Evolutionary conservation across 148 eudicot species (phyloP).

Genomic region (Gaultheria prostrata): DNA sequence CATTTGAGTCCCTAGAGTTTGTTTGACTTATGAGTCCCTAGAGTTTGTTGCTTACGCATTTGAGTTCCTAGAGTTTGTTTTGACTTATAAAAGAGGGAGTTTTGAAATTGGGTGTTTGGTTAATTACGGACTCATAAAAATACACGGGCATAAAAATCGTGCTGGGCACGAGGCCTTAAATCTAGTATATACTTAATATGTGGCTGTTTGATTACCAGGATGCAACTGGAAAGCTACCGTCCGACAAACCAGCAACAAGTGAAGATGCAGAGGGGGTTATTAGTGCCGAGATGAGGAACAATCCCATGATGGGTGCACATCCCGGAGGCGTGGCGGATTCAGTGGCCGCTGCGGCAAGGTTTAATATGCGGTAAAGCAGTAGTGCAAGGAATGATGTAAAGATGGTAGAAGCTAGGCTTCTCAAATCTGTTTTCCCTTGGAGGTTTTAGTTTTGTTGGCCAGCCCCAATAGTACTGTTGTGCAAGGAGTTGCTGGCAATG

Average conservation of each 20-base stretch:
- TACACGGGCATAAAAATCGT: no score
- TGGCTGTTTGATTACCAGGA: constrained; percentile 33
- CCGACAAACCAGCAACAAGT: constrained; percentile 45
- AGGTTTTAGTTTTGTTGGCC: not conserved
- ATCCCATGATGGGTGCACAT: constrained; percentile 37
- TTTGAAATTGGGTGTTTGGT: no score
- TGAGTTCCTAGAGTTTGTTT: no score
- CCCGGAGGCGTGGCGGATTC: constrained; percentile 62
- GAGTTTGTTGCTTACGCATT: no score
- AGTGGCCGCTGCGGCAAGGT: constrained; percentile 54
- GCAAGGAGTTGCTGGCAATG: not conserved
- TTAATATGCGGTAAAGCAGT: constrained; percentile 40
- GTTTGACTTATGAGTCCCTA: no score
- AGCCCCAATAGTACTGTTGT: not conserved
- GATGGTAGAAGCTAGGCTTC: no score
- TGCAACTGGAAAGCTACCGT: constrained; percentile 36
- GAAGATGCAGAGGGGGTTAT: constrained; percentile 63
- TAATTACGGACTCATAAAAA: no score
- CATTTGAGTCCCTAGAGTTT: no score
- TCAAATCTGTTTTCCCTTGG: not conserved
- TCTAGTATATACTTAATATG: no score
- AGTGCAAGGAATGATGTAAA: no score
- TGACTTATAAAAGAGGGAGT: no score
- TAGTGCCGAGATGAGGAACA: constrained; percentile 49
- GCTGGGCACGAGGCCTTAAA: no score